Base-by-base conservation (phyloP, 139 green algal species). In the Volvox reticuliferus region DNA sequence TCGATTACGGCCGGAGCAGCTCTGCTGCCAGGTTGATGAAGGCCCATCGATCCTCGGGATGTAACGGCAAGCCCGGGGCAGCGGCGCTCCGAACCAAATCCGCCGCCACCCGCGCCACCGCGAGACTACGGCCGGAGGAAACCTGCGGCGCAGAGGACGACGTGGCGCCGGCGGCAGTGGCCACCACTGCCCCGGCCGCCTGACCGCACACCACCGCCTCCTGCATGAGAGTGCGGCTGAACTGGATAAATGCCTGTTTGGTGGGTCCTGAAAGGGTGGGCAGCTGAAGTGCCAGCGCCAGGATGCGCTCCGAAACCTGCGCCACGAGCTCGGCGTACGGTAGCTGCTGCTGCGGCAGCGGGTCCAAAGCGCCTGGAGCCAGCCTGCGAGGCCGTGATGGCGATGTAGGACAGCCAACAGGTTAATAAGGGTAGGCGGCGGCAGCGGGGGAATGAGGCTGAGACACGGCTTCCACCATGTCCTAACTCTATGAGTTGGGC, bases 11-110 rank as follows among this genome's bases (percentile, higher is more conserved):
- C 33, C 82, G 24, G 33, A 88, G 63, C 32, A 79, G 63, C 85
- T 89, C 85, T 50, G 69, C 73, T 22, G 73, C 86, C 86, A 90
- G 44, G 30, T 90, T 90, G 44, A 90, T 90, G 30, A 83, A 83
- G n/a, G 86, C 71, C 86, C 73, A 90, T 12, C 86, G 85, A 71
- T 89, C 85, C 35, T 89, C 85, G 5, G 69, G 85, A 30, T 89
- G 85, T 44, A 89, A 71, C 37, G 69, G 37, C 85, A 89, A 71
- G 12, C 69, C 85, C 17, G 85, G 85, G 5, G 85, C 69, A 21
- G 86, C 73, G n/a, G 73, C 86, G 26, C 36, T 73, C 30, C 86
- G 86, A 12, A 83, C 86, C 86, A 83, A 44, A 17, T 83, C 86
- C 30, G 73, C 71, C 1, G 86, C 73, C 86, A 90, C 86, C 0